Percentiles rank a stretch among this genome's conserved stretches.
Conservation (phyloP, 176 grass and related monocot genomes). For the sorghum (Sorghum bicolor) region Sorghum_bicolor_NCBIv3 NC_012872.2:66951001-66951500, state of each 20-base stretch:
- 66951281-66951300: no score
- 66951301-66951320: no score
- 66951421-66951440: neutral
- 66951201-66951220: neutral
- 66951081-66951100: neutral
- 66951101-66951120: neutral
- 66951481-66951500: neutral
- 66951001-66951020: constrained; percentile 11
- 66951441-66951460: neutral
- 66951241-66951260: neutral
- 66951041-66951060: neutral
- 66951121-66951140: neutral
- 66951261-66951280: neutral
- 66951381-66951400: neutral
- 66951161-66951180: no score
- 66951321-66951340: neutral
- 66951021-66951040: neutral
- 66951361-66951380: neutral
- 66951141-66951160: neutral
- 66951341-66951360: neutral
- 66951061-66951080: neutral
- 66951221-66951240: neutral
- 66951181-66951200: neutral
- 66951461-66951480: neutral
- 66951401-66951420: neutral